A percentile compares a stretch with the other conserved stretches of the same genome.
Evolutionary conservation across 2,329 filamentous ascomycete genomes (phyloP).

Genomic region (Pseudogymnoascus sp.): DNA sequence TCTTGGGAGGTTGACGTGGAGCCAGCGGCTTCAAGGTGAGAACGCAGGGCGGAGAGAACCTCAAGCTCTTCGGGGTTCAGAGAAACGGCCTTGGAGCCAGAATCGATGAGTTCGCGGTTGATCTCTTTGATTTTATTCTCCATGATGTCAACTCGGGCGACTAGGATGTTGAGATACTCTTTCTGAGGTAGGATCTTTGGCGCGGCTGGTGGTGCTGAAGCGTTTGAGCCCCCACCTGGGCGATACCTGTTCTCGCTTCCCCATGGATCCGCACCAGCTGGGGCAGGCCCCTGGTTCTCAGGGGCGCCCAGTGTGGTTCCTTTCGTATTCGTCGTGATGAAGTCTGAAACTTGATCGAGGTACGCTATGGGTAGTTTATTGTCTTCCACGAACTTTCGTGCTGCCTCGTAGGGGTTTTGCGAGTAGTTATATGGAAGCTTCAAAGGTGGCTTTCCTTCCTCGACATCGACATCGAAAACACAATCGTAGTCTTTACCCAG

Average conservation of each 20-base stretch:
- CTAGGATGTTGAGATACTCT: conserved; percentile 68
- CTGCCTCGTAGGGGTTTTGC: conserved; percentile 86
- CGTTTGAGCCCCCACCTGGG: conserved; percentile 52
- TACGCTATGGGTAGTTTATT: conserved; percentile 84
- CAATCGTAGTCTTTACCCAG: conserved; percentile 88
- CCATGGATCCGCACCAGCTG: conserved; percentile 59
- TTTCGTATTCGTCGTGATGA: conserved; percentile 84
- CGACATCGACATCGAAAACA: conserved; percentile 93
- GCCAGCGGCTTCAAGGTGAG: conserved; percentile 50
- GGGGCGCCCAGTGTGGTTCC: conserved; percentile 71
- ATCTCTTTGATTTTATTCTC: conserved; percentile 69
- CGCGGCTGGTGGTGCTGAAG: conserved; percentile 31
- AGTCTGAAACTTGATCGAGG: conserved; percentile 85
- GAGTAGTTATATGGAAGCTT: conserved; percentile 92
- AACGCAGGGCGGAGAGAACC: conserved; percentile 51
- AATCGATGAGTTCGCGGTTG: conserved; percentile 63
- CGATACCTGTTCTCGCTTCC: conserved; percentile 72
- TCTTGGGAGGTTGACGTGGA: conserved; percentile 32
- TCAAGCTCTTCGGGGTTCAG: conserved; percentile 65
- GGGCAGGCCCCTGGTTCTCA: conserved; percentile 33
- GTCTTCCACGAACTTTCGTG: conserved; percentile 81
- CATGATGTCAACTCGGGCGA: conserved; percentile 64
- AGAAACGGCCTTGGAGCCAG: conserved; percentile 64
- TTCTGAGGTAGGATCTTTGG: conserved; percentile 67
- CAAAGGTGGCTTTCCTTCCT: conserved; percentile 84